Percentiles rank a stretch among this genome's conserved stretches.
These are phyloP conservation scores for Ustilago sp. DNA, from an alignment of 1,284 basidiomycete species.

Conservation along the genomic window DNA sequence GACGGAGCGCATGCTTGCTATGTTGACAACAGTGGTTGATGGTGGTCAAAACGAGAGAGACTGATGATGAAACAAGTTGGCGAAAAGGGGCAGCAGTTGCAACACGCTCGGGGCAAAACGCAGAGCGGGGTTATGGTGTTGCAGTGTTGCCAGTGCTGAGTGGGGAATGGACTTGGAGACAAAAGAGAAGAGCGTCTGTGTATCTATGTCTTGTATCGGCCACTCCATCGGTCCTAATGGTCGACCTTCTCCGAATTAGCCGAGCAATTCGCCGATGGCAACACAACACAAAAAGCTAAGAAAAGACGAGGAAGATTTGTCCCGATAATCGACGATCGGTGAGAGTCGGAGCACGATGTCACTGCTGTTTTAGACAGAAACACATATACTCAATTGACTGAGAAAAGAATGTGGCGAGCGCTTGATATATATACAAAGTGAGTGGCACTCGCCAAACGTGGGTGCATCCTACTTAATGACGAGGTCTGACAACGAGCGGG, in stretches of 20 bases:
- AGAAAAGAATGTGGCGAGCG: too few species aligned
- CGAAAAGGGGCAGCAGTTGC: not conserved
- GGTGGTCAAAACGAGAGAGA: not conserved
- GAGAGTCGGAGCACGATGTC: too few species aligned
- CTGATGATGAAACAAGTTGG: not conserved
- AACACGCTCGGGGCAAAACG: not conserved
- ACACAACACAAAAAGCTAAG: too few species aligned
- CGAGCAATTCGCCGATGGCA: slow-evolving; percentile 7
- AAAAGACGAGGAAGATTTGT: too few species aligned
- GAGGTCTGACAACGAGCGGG: too few species aligned
- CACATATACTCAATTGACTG: too few species aligned
- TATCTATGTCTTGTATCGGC: not conserved
- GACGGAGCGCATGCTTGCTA: slow-evolving; percentile 26
- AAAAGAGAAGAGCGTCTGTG: not conserved
- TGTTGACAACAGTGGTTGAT: slow-evolving; percentile 1
- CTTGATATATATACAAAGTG: too few species aligned
- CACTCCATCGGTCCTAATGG: slow-evolving; percentile 32
- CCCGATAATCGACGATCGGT: too few species aligned
- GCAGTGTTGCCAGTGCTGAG: not conserved
- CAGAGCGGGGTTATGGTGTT: slow-evolving; percentile 19
- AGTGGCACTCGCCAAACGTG: too few species aligned
- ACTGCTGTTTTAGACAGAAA: too few species aligned
- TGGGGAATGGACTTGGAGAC: not conserved
- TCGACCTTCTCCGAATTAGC: slow-evolving; percentile 4
- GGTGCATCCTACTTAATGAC: too few species aligned